phyloP scores from a whole-genome alignment of 208 protist genomes.

The Endotrypanum monterogeii region DNA sequence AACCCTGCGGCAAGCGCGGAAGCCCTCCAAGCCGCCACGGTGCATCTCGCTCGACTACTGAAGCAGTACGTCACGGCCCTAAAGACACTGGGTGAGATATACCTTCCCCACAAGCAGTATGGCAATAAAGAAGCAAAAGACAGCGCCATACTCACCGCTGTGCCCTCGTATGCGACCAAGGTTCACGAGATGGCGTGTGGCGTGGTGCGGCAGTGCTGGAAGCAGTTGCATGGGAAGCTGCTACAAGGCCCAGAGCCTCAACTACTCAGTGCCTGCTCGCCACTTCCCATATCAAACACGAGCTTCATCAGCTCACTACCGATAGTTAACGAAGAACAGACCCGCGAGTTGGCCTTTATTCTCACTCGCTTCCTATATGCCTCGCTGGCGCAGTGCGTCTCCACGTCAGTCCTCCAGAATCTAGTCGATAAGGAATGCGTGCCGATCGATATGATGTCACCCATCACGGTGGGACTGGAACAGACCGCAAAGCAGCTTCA shows the following conservation, averaged over 20 bases:
- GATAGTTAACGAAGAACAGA: conserved; percentile 7
- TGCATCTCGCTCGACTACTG: conserved; percentile 49
- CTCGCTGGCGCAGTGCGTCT: conserved; percentile 28
- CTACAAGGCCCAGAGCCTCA: conserved; percentile 12
- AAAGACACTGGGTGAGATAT: conserved; percentile 64
- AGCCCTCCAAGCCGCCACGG: conserved; percentile 31
- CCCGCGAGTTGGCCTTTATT: conserved; percentile 19
- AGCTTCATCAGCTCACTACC: conserved; percentile 17
- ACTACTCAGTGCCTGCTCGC: conserved; percentile 19
- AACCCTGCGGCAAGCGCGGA: conserved; percentile 15
- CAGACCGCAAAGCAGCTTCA: conserved; percentile 36
- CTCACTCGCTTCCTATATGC: conserved; percentile 28
- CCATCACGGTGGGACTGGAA: conserved; percentile 17
- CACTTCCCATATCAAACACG: conserved; percentile 19
- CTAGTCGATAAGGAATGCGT: conserved; percentile 21
- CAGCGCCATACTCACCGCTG: background rate
- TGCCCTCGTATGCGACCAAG: conserved; percentile 12
- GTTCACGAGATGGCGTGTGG: conserved; percentile 25
- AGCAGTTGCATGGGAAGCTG: background rate
- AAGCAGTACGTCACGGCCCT: conserved; percentile 59
- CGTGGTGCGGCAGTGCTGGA: conserved; percentile 17
- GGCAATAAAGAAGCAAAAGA: background rate
- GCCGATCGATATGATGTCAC: conserved; percentile 19
- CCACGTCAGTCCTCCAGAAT: conserved; percentile 15
- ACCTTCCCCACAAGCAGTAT: conserved; percentile 43